These are phyloP conservation scores for Vaccinium corymbosum DNA, from an alignment of 148 eudicot species.

Conservation along the genomic window DNA sequence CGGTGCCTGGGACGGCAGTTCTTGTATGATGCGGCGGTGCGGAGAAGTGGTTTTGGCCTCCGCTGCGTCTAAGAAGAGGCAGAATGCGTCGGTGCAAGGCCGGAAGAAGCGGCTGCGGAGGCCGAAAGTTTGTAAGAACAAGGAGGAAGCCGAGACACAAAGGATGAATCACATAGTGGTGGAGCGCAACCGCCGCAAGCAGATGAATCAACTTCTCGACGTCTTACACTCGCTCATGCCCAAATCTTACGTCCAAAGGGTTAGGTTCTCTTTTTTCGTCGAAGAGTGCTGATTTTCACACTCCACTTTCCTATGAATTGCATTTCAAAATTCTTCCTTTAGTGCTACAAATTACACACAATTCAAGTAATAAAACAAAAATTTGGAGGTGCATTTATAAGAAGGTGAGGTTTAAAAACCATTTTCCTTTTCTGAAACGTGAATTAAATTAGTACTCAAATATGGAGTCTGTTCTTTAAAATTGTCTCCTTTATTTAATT, in stretches of 20 bases:
- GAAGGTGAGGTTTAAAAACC: too few relatives aligned
- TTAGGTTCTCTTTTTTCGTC: not conserved
- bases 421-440: too few relatives aligned
- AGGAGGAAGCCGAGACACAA: slow-evolving; percentile 84
- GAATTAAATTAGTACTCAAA: too few relatives aligned
- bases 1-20: not conserved
- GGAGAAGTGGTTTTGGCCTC: too few relatives aligned
- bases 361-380: too few relatives aligned
- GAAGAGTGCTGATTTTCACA: too few relatives aligned
- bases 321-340: too few relatives aligned
- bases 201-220: slow-evolving; percentile 85
- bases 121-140: slow-evolving; percentile 67
- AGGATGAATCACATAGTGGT: slow-evolving; percentile 93
- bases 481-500: not conserved
- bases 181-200: slow-evolving; percentile 88
- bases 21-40: slow-evolving; percentile 6
- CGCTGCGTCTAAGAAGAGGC: slow-evolving; percentile 6
- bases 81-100: slow-evolving; percentile 34
- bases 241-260: slow-evolving; percentile 79
- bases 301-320: too few relatives aligned
- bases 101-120: slow-evolving; percentile 67
- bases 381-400: too few relatives aligned
- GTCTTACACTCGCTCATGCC: slow-evolving; percentile 92
- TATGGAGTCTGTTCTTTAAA: not conserved
- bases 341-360: too few relatives aligned